These are phyloP conservation scores for Acacia acuminata DNA, from an alignment of 306 rosid genomes.

Conservation along the genomic window DNA sequence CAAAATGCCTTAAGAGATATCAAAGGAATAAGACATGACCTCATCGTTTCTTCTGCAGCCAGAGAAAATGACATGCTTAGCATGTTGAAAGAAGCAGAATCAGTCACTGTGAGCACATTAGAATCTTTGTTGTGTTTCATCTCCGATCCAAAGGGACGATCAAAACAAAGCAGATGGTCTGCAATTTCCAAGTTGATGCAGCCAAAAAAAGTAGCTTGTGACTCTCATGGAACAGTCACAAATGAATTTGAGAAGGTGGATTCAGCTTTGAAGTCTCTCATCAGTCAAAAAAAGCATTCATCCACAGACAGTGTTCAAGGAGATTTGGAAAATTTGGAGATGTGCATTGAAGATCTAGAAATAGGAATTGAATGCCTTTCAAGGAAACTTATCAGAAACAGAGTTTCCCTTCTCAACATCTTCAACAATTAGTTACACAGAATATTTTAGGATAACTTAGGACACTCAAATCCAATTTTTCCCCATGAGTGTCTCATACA, in stretches of 20 bases:
- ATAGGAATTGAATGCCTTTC: constrained; percentile 3
- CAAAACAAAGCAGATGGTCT: constrained; percentile 22
- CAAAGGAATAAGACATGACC: background rate
- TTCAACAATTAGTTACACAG: constrained; percentile 14
- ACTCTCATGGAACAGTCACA: background rate
- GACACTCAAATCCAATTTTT: background rate
- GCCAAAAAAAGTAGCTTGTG: constrained; percentile 17
- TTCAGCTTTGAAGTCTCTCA: background rate
- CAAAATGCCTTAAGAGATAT: background rate
- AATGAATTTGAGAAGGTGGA: background rate
- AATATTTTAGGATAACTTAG: background rate
- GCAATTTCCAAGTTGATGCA: constrained; percentile 32
- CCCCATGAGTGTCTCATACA: background rate
- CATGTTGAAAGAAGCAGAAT: background rate
- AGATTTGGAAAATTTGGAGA: constrained; percentile 21
- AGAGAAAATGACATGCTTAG: background rate
- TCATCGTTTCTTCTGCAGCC: background rate
- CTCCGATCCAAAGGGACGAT: constrained; percentile 13
- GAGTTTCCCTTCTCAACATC: constrained; percentile 44
- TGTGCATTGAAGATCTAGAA: constrained; percentile 35
- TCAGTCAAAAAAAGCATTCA: constrained; percentile 9
- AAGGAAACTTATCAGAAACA: constrained; percentile 20
- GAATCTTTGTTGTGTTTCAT: background rate
- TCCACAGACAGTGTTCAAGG: background rate
- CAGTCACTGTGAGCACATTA: background rate